Conservation (phyloP, 2,329 filamentous ascomycete genomes). For the Blumeriella jaapii region DNA sequence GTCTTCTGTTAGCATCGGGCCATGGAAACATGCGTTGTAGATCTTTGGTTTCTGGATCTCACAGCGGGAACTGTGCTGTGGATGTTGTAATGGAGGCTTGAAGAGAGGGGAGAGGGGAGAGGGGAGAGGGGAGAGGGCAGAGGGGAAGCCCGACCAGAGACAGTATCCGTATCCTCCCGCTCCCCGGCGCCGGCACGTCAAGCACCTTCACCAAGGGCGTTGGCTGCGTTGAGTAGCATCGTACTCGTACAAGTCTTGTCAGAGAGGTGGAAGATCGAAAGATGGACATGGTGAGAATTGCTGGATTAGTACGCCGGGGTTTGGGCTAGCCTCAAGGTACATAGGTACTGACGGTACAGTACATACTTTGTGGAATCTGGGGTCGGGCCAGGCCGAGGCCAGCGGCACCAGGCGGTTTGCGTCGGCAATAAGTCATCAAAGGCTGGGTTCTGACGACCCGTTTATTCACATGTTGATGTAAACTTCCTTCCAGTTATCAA, state of each 20-base stretch:
- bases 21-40: too few species aligned
- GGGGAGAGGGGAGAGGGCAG: neutral
- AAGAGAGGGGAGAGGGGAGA: neutral
- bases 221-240: conserved; percentile 10
- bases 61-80: too few species aligned
- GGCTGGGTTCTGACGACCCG: too few species aligned
- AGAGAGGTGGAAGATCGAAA: conserved; percentile 2
- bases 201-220: conserved; percentile 11
- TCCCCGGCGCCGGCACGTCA: conserved; percentile 14
- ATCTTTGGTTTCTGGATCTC: too few species aligned
- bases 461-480: too few species aligned
- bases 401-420: too few species aligned
- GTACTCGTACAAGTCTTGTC: conserved; percentile 3
- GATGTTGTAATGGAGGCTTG: neutral
- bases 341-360: neutral
- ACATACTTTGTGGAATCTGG: neutral
- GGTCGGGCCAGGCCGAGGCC: too few species aligned
- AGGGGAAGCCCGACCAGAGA: conserved; percentile 12
- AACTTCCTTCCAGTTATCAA: too few species aligned
- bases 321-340: too few species aligned
- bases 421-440: too few species aligned
- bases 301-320: too few species aligned
- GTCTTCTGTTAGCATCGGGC: conserved; percentile 31
- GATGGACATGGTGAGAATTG: conserved; percentile 6
- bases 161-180: conserved; percentile 74